phyloP scores from a whole-genome alignment of 106 monocot species.

The Dendrobium catenatum region DNA sequence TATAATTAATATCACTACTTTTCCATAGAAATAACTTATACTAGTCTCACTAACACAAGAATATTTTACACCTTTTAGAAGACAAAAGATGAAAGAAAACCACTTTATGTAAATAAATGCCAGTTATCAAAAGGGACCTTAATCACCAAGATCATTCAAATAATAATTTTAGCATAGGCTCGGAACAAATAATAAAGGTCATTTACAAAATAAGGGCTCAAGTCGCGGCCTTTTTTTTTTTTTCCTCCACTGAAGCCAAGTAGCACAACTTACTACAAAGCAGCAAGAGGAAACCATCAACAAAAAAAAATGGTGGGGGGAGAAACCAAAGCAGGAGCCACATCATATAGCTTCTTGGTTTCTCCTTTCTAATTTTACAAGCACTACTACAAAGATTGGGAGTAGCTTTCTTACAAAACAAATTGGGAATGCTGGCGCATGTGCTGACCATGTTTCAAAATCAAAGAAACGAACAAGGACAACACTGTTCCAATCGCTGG shows the following conservation, averaged over 20 bases:
- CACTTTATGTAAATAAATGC: no score
- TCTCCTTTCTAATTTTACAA: not conserved
- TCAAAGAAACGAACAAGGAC: not conserved
- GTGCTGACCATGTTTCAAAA: not conserved
- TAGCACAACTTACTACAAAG: not conserved
- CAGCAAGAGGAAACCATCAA: not conserved
- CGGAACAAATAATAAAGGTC: not conserved
- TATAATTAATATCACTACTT: no score
- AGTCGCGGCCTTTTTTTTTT: not conserved
- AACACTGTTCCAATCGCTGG: not conserved
- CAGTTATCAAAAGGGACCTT: not conserved
- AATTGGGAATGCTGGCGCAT: conserved; percentile 5
- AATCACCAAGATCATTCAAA: not conserved
- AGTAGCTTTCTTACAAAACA: conserved; percentile 15
- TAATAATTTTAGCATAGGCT: not conserved
- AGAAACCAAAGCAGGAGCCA: not conserved
- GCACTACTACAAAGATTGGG: not conserved
- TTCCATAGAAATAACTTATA: no score
- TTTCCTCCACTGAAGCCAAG: not conserved
- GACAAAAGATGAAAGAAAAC: no score
- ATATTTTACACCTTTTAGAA: no score
- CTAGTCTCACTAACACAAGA: no score
- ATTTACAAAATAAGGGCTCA: conserved; percentile 4
- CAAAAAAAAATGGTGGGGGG: not conserved
- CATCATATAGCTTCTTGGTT: not conserved